phyloP scores from a whole-genome alignment of 805 yeast genomes.

The Myxozyma melibiosi region DNA sequence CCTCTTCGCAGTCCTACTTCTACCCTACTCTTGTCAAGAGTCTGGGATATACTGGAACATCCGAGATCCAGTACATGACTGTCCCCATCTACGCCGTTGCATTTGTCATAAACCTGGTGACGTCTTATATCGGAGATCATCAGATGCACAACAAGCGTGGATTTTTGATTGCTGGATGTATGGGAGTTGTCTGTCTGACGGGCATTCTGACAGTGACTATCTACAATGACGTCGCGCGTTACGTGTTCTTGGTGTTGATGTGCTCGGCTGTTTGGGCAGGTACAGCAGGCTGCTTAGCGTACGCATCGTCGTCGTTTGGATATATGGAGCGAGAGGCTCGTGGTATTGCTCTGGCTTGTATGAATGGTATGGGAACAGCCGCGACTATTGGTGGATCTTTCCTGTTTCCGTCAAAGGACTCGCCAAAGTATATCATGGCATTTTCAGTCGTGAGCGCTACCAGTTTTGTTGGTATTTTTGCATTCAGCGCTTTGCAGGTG shows the following conservation, averaged over 20 bases:
- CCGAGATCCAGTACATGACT: conserved; percentile 14
- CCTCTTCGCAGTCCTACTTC: conserved; percentile 18
- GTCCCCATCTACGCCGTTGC: conserved; percentile 19
- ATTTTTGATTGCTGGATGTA: conserved; percentile 6
- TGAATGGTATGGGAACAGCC: conserved; percentile 25
- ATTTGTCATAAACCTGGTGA: conserved; percentile 7
- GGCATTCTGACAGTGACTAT: conserved; percentile 3
- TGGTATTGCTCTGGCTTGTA: conserved; percentile 18
- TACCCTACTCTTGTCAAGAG: conserved; percentile 18
- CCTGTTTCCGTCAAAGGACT: conserved; percentile 17
- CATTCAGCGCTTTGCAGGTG: conserved; percentile 13
- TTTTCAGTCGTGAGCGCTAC: conserved; percentile 21
- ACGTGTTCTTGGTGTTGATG: conserved; percentile 19
- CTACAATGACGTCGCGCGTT: conserved; percentile 15
- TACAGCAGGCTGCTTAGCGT: conserved; percentile 18
- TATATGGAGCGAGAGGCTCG: conserved; percentile 23
- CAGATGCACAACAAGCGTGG: conserved; percentile 17
- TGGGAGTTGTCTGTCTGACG: conserved; percentile 1
- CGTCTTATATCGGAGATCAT: conserved; percentile 18
- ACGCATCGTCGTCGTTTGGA: conserved; percentile 21
- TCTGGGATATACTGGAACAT: conserved; percentile 12
- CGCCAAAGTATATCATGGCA: conserved; percentile 28
- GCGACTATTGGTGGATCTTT: conserved; percentile 20
- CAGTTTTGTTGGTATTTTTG: conserved; percentile 17
- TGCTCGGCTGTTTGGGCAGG: conserved; percentile 19